phyloP scores from a whole-genome alignment of 768 basidiomycete species.

The Psilocybe subaeruginosa region DNA sequence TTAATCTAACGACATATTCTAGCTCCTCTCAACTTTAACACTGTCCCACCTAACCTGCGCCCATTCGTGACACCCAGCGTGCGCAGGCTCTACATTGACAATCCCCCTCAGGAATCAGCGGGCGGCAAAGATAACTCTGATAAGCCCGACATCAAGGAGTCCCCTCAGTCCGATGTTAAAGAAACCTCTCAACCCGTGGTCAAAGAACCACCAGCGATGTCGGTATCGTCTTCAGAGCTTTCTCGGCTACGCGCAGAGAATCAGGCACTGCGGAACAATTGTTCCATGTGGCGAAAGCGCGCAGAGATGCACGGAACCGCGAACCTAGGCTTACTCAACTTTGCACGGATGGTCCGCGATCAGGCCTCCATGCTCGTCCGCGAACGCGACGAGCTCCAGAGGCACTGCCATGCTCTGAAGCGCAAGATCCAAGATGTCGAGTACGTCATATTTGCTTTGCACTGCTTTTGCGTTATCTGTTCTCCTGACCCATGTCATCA shows the following conservation, averaged over 20 bases:
- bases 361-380: constrained; percentile 40
- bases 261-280: constrained; percentile 41
- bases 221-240: constrained; percentile 31
- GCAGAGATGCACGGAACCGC: constrained; percentile 54
- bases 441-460: neutral
- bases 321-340: constrained; percentile 46
- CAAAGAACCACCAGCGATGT: constrained; percentile 7
- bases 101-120: constrained; percentile 19
- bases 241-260: constrained; percentile 47
- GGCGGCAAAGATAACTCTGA: constrained; percentile 8
- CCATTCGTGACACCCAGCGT: constrained; percentile 59
- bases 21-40: constrained; percentile 50
- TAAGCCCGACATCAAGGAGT: neutral
- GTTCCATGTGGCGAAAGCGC: constrained; percentile 48
- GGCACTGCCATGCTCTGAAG: constrained; percentile 27
- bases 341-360: constrained; percentile 44
- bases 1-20: constrained; percentile 10
- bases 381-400: constrained; percentile 40
- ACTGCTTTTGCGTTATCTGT: neutral
- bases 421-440: constrained; percentile 32
- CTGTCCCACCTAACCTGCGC: constrained; percentile 62
- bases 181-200: neutral
- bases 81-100: constrained; percentile 56
- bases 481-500: neutral
- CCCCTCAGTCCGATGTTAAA: neutral